Conservation (phyloP, 2,329 filamentous ascomycete genomes). For the Incumbomyces delicatus region DNA sequence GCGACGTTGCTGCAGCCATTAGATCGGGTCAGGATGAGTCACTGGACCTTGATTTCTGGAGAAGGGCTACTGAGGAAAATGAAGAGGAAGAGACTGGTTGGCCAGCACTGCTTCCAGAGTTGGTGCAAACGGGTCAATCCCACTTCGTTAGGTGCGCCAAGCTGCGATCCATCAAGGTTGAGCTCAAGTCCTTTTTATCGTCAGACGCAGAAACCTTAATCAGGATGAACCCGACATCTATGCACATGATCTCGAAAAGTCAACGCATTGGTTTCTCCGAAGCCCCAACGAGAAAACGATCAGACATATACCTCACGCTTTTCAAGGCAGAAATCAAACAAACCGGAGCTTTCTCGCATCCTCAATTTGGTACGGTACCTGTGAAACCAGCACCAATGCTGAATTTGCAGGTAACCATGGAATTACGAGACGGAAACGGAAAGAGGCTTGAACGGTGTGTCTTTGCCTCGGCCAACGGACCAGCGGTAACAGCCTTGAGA, state of each 20-base stretch:
- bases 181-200: conserved; percentile 66
- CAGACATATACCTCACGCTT: conserved; percentile 89
- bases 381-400: conserved; percentile 54
- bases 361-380: conserved; percentile 71
- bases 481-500: conserved; percentile 74
- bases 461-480: conserved; percentile 70
- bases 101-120: conserved; percentile 56
- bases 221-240: conserved; percentile 74
- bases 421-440: conserved; percentile 70
- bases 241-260: conserved; percentile 71
- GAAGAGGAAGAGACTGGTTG: conserved; percentile 51
- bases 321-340: conserved; percentile 67
- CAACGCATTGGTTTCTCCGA: conserved; percentile 89
- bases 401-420: conserved; percentile 79
- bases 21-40: conserved; percentile 55
- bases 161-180: conserved; percentile 69
- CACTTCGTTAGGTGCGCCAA: conserved; percentile 63
- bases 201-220: conserved; percentile 72
- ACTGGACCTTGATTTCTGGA: conserved; percentile 62
- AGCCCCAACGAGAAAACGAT: conserved; percentile 75
- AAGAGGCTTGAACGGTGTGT: conserved; percentile 83
- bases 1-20: conserved; percentile 67
- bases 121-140: conserved; percentile 65
- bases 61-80: conserved; percentile 46
- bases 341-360: conserved; percentile 53